phyloP scores from a whole-genome alignment of 2,329 filamentous ascomycete species.

The Penicillium vulpinum region DNA sequence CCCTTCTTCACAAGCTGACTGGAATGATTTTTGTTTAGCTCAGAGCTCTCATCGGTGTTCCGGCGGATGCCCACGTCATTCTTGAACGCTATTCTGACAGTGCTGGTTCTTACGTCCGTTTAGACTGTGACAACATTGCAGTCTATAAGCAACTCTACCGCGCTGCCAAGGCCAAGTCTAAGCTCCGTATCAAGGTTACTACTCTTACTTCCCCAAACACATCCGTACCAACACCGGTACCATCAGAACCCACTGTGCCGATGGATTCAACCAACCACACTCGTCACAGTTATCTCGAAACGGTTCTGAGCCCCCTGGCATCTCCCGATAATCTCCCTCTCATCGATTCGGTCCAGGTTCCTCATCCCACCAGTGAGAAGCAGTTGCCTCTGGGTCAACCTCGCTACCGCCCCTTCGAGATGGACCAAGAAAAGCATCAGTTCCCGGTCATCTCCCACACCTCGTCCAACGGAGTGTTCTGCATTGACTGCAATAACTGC shows the following conservation, averaged over 20 bases:
- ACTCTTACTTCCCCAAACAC: constrained; percentile 53
- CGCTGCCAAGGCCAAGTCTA: constrained; percentile 96
- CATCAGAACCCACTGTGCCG: constrained; percentile 15
- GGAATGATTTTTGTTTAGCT: constrained; percentile 56
- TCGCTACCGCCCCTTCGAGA: constrained; percentile 30
- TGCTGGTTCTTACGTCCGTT: constrained; percentile 73
- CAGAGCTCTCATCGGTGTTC: constrained; percentile 66
- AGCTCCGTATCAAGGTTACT: constrained; percentile 83
- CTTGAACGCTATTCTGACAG: constrained; percentile 97
- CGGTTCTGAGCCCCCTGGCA: constrained; percentile 37
- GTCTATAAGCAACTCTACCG: constrained; percentile 97
- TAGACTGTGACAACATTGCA: constrained; percentile 73
- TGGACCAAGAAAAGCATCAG: constrained; percentile 29
- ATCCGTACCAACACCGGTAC: constrained; percentile 11
- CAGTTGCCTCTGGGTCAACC: constrained; percentile 17
- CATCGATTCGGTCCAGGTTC: not conserved
- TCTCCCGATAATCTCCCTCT: constrained; percentile 14
- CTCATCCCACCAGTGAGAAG: not conserved
- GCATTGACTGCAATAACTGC: constrained; percentile 93
- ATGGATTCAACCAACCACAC: constrained; percentile 21
- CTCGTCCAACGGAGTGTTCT: constrained; percentile 57
- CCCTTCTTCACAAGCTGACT: constrained; percentile 15
- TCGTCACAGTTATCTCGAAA: constrained; percentile 45
- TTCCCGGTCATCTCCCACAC: constrained; percentile 36
- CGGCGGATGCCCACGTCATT: constrained; percentile 60